phyloP scores from a whole-genome alignment of 2,329 filamentous ascomycete genomes.

The Pseudocercospora macadamiae region DNA sequence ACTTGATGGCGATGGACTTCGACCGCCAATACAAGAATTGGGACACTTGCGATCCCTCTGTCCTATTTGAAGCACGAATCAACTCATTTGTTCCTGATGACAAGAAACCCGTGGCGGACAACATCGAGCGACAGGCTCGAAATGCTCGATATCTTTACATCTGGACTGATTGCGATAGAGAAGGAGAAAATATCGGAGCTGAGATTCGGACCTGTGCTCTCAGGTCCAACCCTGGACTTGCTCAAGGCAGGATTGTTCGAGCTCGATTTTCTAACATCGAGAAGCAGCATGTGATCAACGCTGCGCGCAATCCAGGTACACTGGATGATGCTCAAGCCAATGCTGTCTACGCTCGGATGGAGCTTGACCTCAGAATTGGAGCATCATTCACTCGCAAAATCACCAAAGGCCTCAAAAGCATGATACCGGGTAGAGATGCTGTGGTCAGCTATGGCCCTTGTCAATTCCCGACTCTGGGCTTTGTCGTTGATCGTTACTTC shows the following conservation, averaged over 20 bases:
- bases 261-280: slow-evolving; percentile 97
- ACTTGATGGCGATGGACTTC: slow-evolving; percentile 83
- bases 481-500: slow-evolving; percentile 95
- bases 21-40: slow-evolving; percentile 73
- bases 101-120: slow-evolving; percentile 78
- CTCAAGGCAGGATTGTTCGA: slow-evolving; percentile 68
- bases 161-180: slow-evolving; percentile 98
- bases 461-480: slow-evolving; percentile 94
- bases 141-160: slow-evolving; percentile 80
- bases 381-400: slow-evolving; percentile 90
- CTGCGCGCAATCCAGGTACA: slow-evolving; percentile 73
- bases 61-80: slow-evolving; percentile 81
- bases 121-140: slow-evolving; percentile 79
- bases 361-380: slow-evolving; percentile 89
- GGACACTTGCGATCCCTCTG: slow-evolving; percentile 75
- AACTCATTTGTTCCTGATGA: slow-evolving; percentile 69
- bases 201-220: slow-evolving; percentile 84
- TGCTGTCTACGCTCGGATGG: slow-evolving; percentile 85
- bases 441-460: slow-evolving; percentile 63
- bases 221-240: slow-evolving; percentile 70
- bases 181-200: slow-evolving; percentile 93
- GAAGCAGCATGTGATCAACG: slow-evolving; percentile 84
- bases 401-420: slow-evolving; percentile 72
- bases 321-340: slow-evolving; percentile 85
- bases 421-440: slow-evolving; percentile 73